phyloP scores from a whole-genome alignment of 2,329 filamentous ascomycete genomes.

The Ophiocordyceps camponoti-rufipedis region DNA sequence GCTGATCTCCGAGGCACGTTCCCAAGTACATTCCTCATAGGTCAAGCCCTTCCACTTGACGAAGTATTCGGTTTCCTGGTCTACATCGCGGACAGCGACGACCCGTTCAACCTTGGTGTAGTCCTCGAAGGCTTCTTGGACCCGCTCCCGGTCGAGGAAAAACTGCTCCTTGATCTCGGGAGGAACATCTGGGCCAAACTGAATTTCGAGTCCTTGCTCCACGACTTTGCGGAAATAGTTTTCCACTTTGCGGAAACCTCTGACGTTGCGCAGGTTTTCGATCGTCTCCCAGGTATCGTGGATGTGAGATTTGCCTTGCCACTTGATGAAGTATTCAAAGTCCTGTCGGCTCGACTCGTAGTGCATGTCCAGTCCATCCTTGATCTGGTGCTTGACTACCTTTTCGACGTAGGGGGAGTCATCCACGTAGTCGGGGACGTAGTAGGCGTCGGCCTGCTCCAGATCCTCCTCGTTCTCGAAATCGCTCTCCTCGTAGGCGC shows the following conservation, averaged over 20 bases:
- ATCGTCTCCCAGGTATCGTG: constrained; percentile 91
- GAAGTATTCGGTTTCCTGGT: constrained; percentile 71
- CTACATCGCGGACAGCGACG: constrained; percentile 65
- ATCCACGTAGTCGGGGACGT: constrained; percentile 51
- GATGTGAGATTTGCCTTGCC: constrained; percentile 88
- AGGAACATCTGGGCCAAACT: constrained; percentile 56
- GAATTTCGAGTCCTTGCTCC: constrained; percentile 60
- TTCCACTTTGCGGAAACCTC: constrained; percentile 75
- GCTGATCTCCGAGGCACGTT: constrained; percentile 56
- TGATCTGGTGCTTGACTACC: constrained; percentile 71
- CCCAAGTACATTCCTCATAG: constrained; percentile 94
- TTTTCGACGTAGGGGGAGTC: constrained; percentile 75
- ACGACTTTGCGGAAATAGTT: constrained; percentile 86
- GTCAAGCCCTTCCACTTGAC: constrained; percentile 94
- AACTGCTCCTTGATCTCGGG: constrained; percentile 85
- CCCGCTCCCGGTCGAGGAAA: constrained; percentile 83
- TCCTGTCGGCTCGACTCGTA: constrained; percentile 48
- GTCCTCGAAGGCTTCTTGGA: constrained; percentile 73
- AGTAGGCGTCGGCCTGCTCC: constrained; percentile 41
- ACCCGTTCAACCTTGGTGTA: constrained; percentile 87
- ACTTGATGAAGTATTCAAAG: constrained; percentile 89
- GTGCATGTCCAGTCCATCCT: constrained; percentile 43
- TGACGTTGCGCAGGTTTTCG: constrained; percentile 54
- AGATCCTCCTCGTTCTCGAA: constrained; percentile 46
- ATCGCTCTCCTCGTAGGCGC: constrained; percentile 48